Base-by-base conservation (phyloP, 2,329 filamentous ascomycete genomes). In the Phaeophleospora eucalypticola region DNA sequence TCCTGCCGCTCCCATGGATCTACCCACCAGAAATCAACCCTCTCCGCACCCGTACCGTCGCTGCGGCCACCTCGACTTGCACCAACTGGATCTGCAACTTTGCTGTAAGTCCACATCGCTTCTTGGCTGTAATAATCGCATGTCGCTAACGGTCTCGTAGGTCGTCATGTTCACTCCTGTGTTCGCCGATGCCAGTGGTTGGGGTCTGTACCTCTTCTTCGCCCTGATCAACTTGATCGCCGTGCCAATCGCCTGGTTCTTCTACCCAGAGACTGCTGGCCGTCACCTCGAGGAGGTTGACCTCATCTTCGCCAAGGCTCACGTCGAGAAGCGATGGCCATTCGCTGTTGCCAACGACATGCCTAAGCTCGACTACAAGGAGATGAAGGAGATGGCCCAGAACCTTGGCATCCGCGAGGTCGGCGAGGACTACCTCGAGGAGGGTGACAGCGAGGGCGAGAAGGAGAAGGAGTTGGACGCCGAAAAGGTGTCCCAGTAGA, bases 101-200 rank as follows among this genome's bases (percentile, higher is more conserved):
- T n/a, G 77, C 24, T 51, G 46, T 34, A 54, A 49, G 37, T 57
- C 51, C 36, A 51, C 46, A n/a, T n/a, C n/a, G n/a, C n/a, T n/a
- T n/a, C n/a, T n/a, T n/a, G n/a, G n/a, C n/a, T n/a, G n/a, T n/a
- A n/a, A n/a, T n/a, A n/a, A n/a, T n/a, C n/a, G n/a, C n/a, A n/a
- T n/a, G n/a, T n/a, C 9, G 49, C 54, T 17, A 68, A 71, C n/a
- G n/a, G n/a, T n/a, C n/a, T n/a, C n/a, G n/a, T n/a, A n/a, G n/a
- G n/a, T n/a, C n/a, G n/a, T n/a, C 46, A 71, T 57, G 69, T 70
- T 71, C 42, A 71, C 68, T 0, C 69, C 70, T 0, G 64, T 70
- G 10, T 58, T 70, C 50, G 58, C 68, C 19, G 42, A 44, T 21
- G 34, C 57, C 24, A 59, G 65, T 36, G 54, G 56, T 2, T 68